phyloP scores from a whole-genome alignment of 192 early-diverging fungal species.

The Pilaira anomala region DNA sequence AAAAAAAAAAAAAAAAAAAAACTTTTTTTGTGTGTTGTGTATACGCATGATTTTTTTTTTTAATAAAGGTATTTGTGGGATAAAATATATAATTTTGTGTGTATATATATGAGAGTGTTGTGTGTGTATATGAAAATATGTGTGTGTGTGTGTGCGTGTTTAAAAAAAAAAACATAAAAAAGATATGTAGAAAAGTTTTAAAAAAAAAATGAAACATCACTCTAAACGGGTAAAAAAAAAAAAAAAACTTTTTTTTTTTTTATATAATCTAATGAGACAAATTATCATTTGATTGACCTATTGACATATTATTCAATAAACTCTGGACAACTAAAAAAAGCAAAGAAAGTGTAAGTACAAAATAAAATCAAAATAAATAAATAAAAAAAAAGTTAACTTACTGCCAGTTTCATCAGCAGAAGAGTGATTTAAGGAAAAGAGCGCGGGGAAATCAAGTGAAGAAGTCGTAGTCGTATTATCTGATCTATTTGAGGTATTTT shows the following conservation, averaged over 20 bases:
- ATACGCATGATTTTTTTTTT: background rate
- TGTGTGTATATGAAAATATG: too few species aligned
- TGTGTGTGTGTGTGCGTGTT: too few species aligned
- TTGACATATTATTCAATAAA: slow-evolving; percentile 15
- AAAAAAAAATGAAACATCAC: too few species aligned
- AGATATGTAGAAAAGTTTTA: too few species aligned
- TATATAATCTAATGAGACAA: slow-evolving; percentile 5
- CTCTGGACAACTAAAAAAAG: slow-evolving; percentile 11
- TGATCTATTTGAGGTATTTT: background rate
- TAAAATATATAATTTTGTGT: too few species aligned
- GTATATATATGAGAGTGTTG: too few species aligned
- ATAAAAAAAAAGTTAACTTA: slow-evolving; percentile 6
- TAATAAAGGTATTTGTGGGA: background rate
- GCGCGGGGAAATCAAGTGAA: slow-evolving; percentile 9
- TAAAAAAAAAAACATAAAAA: too few species aligned
- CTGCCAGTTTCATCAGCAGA: slow-evolving; percentile 16
- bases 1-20: too few species aligned
- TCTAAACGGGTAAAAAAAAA: too few species aligned
- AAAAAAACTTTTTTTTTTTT: too few species aligned
- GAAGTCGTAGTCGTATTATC: slow-evolving; percentile 1
- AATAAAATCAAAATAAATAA: background rate
- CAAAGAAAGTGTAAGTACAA: background rate
- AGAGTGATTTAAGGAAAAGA: slow-evolving; percentile 14
- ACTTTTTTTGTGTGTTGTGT: background rate
- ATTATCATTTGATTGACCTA: slow-evolving; percentile 10